These are phyloP conservation scores for Mycosphaerella arachidis DNA, from an alignment of 2,329 filamentous ascomycete genomes.

Conservation along the genomic window DNA sequence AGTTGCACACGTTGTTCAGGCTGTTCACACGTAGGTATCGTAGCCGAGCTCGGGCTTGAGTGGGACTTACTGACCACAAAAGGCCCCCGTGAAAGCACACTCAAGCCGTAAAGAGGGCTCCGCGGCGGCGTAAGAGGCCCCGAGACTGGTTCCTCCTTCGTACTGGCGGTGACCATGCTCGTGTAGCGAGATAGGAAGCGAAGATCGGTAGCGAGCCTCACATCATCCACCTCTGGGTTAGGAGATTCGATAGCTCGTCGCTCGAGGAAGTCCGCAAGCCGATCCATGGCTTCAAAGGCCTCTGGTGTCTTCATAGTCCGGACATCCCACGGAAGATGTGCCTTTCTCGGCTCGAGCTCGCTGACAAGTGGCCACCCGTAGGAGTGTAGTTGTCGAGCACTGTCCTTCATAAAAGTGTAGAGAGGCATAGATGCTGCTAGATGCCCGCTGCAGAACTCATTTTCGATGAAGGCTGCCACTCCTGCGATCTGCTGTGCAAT, in stretches of 20 bases:
- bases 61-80: background rate
- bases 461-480: conserved; percentile 12
- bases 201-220: conserved; percentile 3
- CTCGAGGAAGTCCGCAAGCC: conserved; percentile 9
- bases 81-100: background rate
- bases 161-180: background rate
- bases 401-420: conserved; percentile 4
- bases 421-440: conserved; percentile 6
- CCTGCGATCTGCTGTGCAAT: conserved; percentile 10
- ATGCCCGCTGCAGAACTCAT: conserved; percentile 9
- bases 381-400: conserved; percentile 4
- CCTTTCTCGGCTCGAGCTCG: background rate
- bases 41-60: background rate
- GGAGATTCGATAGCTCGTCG: background rate
- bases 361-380: conserved; percentile 11
- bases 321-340: conserved; percentile 7
- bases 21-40: background rate
- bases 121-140: background rate
- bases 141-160: background rate
- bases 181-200: background rate
- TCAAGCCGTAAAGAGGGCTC: background rate
- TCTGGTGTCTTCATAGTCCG: conserved; percentile 1
- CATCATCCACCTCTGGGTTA: background rate
- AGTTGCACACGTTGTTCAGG: background rate
- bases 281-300: conserved; percentile 12